Base-by-base conservation (phyloP, 441 rosid genomes). In the Adansonia grandidieri region DNA sequence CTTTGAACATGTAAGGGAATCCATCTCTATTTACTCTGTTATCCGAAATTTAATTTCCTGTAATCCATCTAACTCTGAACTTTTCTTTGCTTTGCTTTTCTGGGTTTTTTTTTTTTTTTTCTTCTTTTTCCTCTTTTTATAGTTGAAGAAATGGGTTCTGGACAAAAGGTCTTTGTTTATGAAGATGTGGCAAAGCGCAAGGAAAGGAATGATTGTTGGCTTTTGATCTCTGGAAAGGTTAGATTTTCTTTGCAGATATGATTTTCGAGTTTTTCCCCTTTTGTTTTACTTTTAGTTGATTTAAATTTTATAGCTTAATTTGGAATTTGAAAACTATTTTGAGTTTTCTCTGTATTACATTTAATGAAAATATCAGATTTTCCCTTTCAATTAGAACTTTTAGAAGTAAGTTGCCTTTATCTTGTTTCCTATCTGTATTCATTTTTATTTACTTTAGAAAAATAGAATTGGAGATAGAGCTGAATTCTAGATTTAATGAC, bases 171-270 rank as follows among this genome's bases (percentile, higher is more conserved):
- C 28, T 76, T 82, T 56, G 76, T 81, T 50, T 88, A 87, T 70
- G 87, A 85, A 17, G 92, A 92, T 28, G 77, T 89, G 6, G 78
- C 71, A 40, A 86, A 87, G 80, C 91, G 85, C 88, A 90, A 86
- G 44, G 83, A 85, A 20, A 87, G 85, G 81, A 65, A 78, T 14
- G 83, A 84, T 83, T 88, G 90, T 82, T 89, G 94, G 94, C 86
- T 92, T 75, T 78, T 88, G 76, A 90, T 92, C 73, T 84, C 84
- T 74, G 90, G 87, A 6, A 89, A 90, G 94, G 94, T 88, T 9
- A 56, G 78, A 40, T 50, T 63, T 60, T 58, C 56, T 69, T 47
- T 22, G 19, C 32, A 13, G 22, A 42, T 17, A 15, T 28, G 17
- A n/a, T 51, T 60, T 68, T 74, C n/a, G 14, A 53, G 6, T 42